Evolutionary conservation across 140 eudicot genomes (phyloP), one percentile per base, ranked within the genome.

Genomic region (Senecio squalidus): DNA sequence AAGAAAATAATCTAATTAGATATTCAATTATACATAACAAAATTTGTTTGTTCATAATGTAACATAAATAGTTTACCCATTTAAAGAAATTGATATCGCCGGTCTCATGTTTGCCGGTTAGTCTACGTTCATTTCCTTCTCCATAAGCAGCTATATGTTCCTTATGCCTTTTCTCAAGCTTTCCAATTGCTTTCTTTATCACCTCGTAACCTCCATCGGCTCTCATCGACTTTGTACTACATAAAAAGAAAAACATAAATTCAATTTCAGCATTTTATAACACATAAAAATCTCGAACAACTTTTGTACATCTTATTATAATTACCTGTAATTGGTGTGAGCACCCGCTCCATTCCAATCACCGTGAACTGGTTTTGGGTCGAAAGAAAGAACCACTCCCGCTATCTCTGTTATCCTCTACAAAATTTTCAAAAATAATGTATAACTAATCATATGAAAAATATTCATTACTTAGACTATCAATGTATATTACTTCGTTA

Each of bases 321-420:
- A n/a, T n/a, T n/a, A 76, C 82, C 82, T 77, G 55, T 74, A 78
- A 60, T 78, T 78, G 8, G 76, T 59, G 51, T 78, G 84, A 63
- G 77, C 80, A 46, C 84, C 84, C 9, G 84, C 84, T 27, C 84
- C 84, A 14, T 78, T 78, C 84, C 84, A 78, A 34, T 78, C 84
- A 39, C 84, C 84, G 55, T 9, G 47, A 49, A 78, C 67, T 1
- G 84, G 84, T 60, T 78, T 78, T 9, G 83, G 80, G 61, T 78
- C 83, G 9, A 78, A 78, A 43, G 79, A 50, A 63, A 78, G 64
- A 56, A 78, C 60, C 9, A 63, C 73, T 50, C 76, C 83, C 2
- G 80, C 76, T 43, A 68, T 73, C 62, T 78, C 83, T 7, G 83
- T 68, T 62, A 78, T 68, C 76, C 83, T 78, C 79, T 78, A 45